Conservation (phyloP, 2,329 filamentous ascomycete species). For the Bipolaris gigantea region DNA sequence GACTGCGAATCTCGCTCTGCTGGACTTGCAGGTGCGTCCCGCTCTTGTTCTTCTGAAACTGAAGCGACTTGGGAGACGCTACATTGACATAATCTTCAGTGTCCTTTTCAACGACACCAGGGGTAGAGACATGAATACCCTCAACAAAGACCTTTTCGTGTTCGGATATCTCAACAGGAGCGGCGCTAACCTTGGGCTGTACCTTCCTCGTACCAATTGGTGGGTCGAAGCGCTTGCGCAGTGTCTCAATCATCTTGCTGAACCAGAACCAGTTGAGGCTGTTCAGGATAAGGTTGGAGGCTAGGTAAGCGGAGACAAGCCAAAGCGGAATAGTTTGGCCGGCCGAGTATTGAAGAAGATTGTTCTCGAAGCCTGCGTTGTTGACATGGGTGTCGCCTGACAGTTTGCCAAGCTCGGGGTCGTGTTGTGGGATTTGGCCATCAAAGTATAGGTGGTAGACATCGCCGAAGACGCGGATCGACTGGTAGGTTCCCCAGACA, state of each 20-base stretch:
- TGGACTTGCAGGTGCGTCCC: slow-evolving; percentile 33
- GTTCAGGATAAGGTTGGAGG: slow-evolving; percentile 72
- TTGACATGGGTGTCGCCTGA: slow-evolving; percentile 25
- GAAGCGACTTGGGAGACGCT: slow-evolving; percentile 15
- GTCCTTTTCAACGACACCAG: slow-evolving; percentile 24
- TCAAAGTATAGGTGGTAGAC: slow-evolving; percentile 56
- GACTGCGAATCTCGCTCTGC: slow-evolving; percentile 31
- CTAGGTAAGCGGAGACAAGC: slow-evolving; percentile 69
- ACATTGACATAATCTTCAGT: slow-evolving; percentile 25
- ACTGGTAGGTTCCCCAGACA: slow-evolving; percentile 75
- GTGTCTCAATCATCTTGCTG: slow-evolving; percentile 79
- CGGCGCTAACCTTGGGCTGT: slow-evolving; percentile 23
- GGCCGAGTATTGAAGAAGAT: slow-evolving; percentile 55
- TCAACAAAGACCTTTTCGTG: slow-evolving; percentile 39
- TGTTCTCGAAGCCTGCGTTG: slow-evolving; percentile 36
- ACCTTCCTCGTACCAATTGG: slow-evolving; percentile 51
- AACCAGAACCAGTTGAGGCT: slow-evolving; percentile 84
- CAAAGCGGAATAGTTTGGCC: slow-evolving; percentile 61
- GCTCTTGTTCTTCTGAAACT: slow-evolving; percentile 24
- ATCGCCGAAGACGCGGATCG: slow-evolving; percentile 65
- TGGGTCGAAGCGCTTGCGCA: slow-evolving; percentile 73
- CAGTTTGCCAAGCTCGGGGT: slow-evolving; percentile 35
- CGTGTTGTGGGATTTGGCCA: slow-evolving; percentile 26
- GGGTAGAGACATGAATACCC: slow-evolving; percentile 38
- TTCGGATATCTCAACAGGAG: slow-evolving; percentile 18